phyloP scores from a whole-genome alignment of 208 protist species.

The Endotrypanum monterogeii region DNA sequence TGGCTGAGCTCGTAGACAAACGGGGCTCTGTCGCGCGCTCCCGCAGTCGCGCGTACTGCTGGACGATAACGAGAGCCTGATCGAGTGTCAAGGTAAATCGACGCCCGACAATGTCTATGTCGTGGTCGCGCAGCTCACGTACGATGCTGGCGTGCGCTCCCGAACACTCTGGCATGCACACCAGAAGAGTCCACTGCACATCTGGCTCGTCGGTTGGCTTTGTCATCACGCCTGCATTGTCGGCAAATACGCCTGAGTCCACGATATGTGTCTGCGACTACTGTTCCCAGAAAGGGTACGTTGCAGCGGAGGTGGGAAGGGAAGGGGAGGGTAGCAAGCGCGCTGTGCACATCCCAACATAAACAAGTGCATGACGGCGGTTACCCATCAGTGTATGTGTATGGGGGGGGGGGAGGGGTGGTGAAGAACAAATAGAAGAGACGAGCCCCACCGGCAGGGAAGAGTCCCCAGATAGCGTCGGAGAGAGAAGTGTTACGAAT shows the following conservation, averaged over 20 bases:
- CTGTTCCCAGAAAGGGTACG: neutral
- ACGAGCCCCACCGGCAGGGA: neutral
- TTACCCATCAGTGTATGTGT: neutral
- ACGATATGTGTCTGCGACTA: neutral
- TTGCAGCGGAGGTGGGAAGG: neutral
- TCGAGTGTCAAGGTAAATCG: constrained; percentile 49
- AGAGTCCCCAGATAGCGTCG: too few relatives aligned
- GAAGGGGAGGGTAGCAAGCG: neutral
- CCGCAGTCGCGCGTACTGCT: constrained; percentile 52
- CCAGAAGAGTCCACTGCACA: constrained; percentile 49
- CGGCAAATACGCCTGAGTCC: neutral
- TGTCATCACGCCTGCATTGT: neutral
- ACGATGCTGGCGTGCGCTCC: constrained; percentile 54
- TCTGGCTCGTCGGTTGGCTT: neutral
- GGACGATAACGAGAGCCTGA: constrained; percentile 52
- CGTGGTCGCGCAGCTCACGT: constrained; percentile 47
- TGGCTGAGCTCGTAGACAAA: neutral
- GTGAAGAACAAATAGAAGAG: too few relatives aligned
- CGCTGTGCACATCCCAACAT: neutral
- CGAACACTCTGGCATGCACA: constrained; percentile 73
- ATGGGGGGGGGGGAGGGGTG: neutral
- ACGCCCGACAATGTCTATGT: constrained; percentile 57
- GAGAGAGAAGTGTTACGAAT: too few relatives aligned
- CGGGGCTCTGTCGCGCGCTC: neutral
- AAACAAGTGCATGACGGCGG: neutral